phyloP scores from a whole-genome alignment of 1,284 basidiomycete species.

The Volvariella volvacea region DNA sequence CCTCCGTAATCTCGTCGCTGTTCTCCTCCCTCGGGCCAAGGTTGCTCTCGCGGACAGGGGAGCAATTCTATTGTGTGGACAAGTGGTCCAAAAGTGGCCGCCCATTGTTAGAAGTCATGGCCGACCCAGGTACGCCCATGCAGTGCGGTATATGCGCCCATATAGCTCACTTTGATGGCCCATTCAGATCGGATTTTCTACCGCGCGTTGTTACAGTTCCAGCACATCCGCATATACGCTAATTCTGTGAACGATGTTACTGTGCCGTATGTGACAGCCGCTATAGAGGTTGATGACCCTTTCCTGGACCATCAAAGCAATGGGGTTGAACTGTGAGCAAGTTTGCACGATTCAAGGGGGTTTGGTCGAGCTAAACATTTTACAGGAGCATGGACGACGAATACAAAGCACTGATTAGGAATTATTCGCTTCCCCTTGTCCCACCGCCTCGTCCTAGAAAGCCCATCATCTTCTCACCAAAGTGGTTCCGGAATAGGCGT shows the following conservation, averaged over 20 bases:
- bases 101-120: slow-evolving; percentile 78
- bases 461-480: slow-evolving; percentile 30
- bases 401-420: slow-evolving; percentile 50
- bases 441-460: slow-evolving; percentile 31
- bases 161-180: slow-evolving; percentile 14
- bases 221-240: slow-evolving; percentile 74
- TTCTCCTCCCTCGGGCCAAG: slow-evolving; percentile 61
- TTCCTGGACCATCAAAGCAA: slow-evolving; percentile 54
- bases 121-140: slow-evolving; percentile 62
- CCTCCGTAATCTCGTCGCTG: slow-evolving; percentile 54
- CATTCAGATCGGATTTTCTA: slow-evolving; percentile 66
- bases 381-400: slow-evolving; percentile 49
- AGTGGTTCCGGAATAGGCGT: slow-evolving; percentile 39
- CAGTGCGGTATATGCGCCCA: background rate
- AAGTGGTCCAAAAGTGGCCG: slow-evolving; percentile 65
- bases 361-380: slow-evolving; percentile 1
- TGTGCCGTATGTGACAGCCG: slow-evolving; percentile 77
- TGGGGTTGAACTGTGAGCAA: slow-evolving; percentile 57
- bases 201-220: slow-evolving; percentile 66
- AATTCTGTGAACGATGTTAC: slow-evolving; percentile 81
- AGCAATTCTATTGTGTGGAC: slow-evolving; percentile 75
- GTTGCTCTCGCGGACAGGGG: slow-evolving; percentile 78
- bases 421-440: slow-evolving; percentile 33
- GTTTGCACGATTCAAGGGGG: slow-evolving; percentile 1
- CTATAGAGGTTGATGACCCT: slow-evolving; percentile 65